Percentiles rank a stretch among this genome's conserved stretches.
Conservation (phyloP, 768 basidiomycete species). For the Boletus rubroflammeus region DNA sequence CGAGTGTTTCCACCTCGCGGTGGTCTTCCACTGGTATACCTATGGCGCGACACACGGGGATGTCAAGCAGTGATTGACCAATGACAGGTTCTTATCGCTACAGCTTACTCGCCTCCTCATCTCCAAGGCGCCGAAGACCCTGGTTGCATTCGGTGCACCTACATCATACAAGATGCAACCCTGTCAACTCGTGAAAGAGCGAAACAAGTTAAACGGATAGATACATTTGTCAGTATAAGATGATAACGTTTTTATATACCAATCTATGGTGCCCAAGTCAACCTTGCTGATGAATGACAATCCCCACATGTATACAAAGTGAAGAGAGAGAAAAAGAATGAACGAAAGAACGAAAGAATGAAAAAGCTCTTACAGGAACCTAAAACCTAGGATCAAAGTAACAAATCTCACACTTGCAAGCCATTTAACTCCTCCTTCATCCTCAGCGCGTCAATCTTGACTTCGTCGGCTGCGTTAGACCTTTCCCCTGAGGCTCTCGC, state of each 20-base stretch:
- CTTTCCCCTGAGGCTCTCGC: background rate
- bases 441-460: background rate
- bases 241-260: background rate
- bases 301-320: background rate
- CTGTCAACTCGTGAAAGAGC: background rate
- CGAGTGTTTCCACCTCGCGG: background rate
- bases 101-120: conserved; percentile 44
- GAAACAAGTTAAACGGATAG: background rate
- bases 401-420: background rate
- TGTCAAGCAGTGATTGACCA: background rate
- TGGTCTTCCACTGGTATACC: no score
- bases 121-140: conserved; percentile 34
- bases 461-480: background rate
- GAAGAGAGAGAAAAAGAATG: background rate
- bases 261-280: background rate
- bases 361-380: background rate
- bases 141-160: conserved; percentile 65
- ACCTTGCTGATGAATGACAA: background rate
- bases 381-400: background rate
- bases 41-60: no score
- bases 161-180: background rate
- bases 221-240: background rate
- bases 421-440: background rate
- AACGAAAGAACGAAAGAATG: background rate
- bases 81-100: conserved; percentile 58